Percentiles rank a stretch among this genome's conserved stretches.
phyloP scores from a whole-genome alignment of 2,329 filamentous ascomycete species.

The Acephala macrosclerotiorum region DNA sequence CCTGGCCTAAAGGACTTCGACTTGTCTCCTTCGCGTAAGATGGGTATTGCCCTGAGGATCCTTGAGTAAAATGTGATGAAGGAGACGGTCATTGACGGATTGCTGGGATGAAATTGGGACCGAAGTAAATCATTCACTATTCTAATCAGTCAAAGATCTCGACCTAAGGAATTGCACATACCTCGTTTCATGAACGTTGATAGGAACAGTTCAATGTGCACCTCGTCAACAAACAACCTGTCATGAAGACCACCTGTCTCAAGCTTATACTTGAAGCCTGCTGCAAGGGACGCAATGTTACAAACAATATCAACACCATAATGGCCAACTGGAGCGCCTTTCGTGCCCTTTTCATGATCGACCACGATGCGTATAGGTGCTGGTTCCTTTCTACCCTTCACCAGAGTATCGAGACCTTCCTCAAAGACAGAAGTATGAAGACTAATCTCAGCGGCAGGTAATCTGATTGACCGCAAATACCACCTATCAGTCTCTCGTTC shows the following conservation, averaged over 20 bases:
- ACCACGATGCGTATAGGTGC: conserved; percentile 77
- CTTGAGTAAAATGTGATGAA: conserved; percentile 82
- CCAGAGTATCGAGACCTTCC: conserved; percentile 66
- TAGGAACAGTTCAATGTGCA: conserved; percentile 76
- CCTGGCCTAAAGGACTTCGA: conserved; percentile 74
- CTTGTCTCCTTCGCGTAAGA: conserved; percentile 69
- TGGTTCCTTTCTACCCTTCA: conserved; percentile 71
- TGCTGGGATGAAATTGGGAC: conserved; percentile 72
- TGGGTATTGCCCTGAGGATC: conserved; percentile 72
- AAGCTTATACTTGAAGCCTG: conserved; percentile 61
- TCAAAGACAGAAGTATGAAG: conserved; percentile 76
- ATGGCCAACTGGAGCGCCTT: conserved; percentile 69
- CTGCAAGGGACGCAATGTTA: conserved; percentile 60
- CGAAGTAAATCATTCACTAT: conserved; percentile 77
- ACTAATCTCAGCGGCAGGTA: conserved; percentile 65
- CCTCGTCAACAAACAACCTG: conserved; percentile 75
- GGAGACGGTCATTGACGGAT: conserved; percentile 68
- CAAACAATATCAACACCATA: conserved; percentile 77
- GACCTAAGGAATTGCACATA: conserved; percentile 50
- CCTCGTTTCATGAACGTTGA: conserved; percentile 77
- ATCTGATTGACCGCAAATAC: conserved; percentile 76
- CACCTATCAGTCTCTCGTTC: conserved; percentile 84
- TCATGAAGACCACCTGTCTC: conserved; percentile 72
- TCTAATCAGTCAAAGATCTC: conserved; percentile 44
- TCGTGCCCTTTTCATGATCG: conserved; percentile 72